Base-by-base conservation (phyloP, 192 early-diverging fungal genomes). In the Rhizophagus prolifer region DNA sequence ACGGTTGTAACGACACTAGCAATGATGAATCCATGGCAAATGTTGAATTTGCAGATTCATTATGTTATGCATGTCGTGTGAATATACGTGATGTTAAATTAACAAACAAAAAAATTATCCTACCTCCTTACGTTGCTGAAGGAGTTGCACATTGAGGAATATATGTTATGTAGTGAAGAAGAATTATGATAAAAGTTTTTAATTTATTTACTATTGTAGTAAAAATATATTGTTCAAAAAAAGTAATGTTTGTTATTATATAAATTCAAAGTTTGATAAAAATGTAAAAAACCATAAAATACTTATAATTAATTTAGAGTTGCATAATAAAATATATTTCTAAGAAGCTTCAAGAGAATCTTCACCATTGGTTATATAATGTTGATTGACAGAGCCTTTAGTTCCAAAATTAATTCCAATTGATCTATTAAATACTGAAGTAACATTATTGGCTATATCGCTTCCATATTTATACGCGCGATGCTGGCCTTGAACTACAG, bases 131-230 rank as follows among this genome's bases (percentile, higher is more conserved):
- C 71, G 85, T 86, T 0, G 81, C 79, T 34, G 81, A 86, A 70
- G 76, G 47, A 0, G 72, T 85, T 14, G 16, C 90, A 89, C 64
- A 89, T 93, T 47, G 82, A 91, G 77, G 86, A 88, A 36, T 93
- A 89, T 78, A 78, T 93, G 62, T 82, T 93, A 60, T 76, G 66
- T n/a, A 86, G 88, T 75, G 79, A 87, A 23, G 85, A 88, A n/a
- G 79, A 84, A 38, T 38, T 36, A 41, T 54, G 16, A 54, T 19
- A 54, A 19, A 13, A 4, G 1, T 19, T 16, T 54, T 12, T 44
- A 5, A 44, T 44, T 44, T 44, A 44, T 44, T 44, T 44, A 44
- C 41, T 44, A 44, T 12, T 44, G 41, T 19, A 54, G 16, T 54
- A 54, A 54, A 47, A 54, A 54, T 14, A 19, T 54, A 2, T 12